Evolutionary conservation across 2,329 filamentous ascomycete species (phyloP).

Genomic region (Coniochaeta hoffmannii): DNA sequence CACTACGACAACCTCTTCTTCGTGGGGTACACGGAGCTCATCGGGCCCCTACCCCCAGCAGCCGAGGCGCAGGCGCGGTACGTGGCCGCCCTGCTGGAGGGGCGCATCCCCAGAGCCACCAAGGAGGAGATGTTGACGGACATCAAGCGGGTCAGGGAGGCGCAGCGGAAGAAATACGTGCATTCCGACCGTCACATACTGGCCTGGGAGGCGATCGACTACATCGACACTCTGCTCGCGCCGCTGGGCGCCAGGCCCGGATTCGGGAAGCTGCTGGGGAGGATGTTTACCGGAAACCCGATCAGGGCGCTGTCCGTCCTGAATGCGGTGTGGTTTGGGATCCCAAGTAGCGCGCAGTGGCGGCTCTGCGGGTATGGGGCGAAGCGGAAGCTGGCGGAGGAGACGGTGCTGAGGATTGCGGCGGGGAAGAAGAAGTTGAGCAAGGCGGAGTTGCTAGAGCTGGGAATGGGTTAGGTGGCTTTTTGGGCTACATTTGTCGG

Average conservation of each 20-base stretch:
- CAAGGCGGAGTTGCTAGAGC: constrained; percentile 12
- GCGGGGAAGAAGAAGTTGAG: constrained; percentile 16
- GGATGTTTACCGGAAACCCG: constrained; percentile 19
- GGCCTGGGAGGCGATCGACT: constrained; percentile 19
- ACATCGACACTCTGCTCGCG: constrained; percentile 23
- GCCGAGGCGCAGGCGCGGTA: constrained; percentile 26
- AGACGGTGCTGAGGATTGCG: constrained; percentile 22
- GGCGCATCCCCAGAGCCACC: constrained; percentile 16
- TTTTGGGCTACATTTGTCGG: neutral
- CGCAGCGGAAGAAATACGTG: constrained; percentile 20
- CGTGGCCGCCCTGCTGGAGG: constrained; percentile 20
- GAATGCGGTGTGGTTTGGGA: constrained; percentile 25
- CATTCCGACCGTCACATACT: constrained; percentile 22
- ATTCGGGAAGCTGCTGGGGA: constrained; percentile 17
- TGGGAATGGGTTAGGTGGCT: neutral
- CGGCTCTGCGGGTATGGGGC: constrained; percentile 24
- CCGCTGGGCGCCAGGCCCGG: constrained; percentile 25
- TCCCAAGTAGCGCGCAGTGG: constrained; percentile 27
- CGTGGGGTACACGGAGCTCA: constrained; percentile 22
- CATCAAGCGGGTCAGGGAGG: constrained; percentile 17
- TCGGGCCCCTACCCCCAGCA: constrained; percentile 23
- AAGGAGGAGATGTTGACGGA: constrained; percentile 18
- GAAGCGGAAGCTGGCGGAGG: constrained; percentile 20
- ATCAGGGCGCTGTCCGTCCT: constrained; percentile 18
- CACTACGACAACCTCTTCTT: constrained; percentile 24